Conservation (phyloP, 2,329 filamentous ascomycete species). For the Claviceps sp. region DNA sequence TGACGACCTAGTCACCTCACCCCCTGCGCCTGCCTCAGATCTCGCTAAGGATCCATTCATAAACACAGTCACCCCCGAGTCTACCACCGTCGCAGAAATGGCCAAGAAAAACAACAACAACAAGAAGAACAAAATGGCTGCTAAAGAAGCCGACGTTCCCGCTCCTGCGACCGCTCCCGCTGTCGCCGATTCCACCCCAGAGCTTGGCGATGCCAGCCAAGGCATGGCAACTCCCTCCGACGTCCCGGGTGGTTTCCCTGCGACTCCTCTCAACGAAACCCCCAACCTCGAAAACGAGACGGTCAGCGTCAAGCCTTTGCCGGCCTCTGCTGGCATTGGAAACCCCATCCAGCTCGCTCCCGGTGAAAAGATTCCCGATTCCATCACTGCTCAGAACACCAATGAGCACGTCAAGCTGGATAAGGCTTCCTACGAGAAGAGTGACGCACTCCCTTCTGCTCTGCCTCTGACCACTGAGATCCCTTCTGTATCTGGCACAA, state of each 20-base stretch:
- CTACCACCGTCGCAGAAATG: conserved; percentile 53
- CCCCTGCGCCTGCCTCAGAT: neutral
- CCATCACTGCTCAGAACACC: conserved; percentile 51
- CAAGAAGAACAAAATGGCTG: conserved; percentile 14
- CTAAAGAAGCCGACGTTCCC: conserved; percentile 5
- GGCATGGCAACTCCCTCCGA: conserved; percentile 19
- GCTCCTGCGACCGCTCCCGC: neutral
- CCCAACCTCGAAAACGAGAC: conserved; percentile 34
- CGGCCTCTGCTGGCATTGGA: conserved; percentile 47
- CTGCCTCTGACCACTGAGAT: conserved; percentile 24
- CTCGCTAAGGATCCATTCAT: conserved; percentile 35
- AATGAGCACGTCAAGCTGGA: conserved; percentile 65
- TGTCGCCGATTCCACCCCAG: conserved; percentile 2
- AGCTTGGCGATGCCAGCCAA: conserved; percentile 7
- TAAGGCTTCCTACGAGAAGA: conserved; percentile 75
- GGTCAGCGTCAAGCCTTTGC: conserved; percentile 47
- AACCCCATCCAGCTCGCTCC: conserved; percentile 72
- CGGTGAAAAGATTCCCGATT: conserved; percentile 68
- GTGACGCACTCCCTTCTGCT: conserved; percentile 46
- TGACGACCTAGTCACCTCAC: conserved; percentile 46
- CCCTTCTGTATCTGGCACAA: conserved; percentile 43
- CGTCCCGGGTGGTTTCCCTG: conserved; percentile 40
- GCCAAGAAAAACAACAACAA: conserved; percentile 47
- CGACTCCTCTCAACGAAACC: conserved; percentile 49
- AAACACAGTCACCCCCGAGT: conserved; percentile 55